Percentiles rank a stretch among this genome's conserved stretches.
phyloP scores from a whole-genome alignment of 129 eudicot species.

The Lactuca saligna region DNA sequence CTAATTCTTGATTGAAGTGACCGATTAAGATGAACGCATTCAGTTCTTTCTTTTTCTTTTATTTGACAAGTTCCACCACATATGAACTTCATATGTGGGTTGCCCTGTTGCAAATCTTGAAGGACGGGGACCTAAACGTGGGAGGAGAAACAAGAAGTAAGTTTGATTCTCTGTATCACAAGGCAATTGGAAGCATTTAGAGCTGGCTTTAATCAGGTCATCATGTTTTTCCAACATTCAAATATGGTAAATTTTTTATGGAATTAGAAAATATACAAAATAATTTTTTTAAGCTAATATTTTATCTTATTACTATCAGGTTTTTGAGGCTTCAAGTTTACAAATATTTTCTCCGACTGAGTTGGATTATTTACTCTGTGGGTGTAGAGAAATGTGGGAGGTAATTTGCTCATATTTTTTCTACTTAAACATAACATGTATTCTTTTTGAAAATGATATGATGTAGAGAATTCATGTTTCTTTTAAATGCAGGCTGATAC shows the following conservation, averaged over 20 bases:
- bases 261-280: too few species aligned
- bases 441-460: too few species aligned
- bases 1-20: too few species aligned
- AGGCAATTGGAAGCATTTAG: constrained; percentile 41
- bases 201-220: constrained; percentile 56
- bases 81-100: too few species aligned
- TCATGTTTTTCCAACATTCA: neutral
- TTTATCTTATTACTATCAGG: constrained; percentile 43
- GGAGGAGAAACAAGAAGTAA: too few species aligned
- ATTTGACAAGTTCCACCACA: too few species aligned
- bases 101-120: too few species aligned
- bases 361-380: constrained; percentile 82
- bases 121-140: too few species aligned
- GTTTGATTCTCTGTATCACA: constrained; percentile 25
- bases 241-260: too few species aligned
- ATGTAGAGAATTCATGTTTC: constrained; percentile 36
- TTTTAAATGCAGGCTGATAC: constrained; percentile 36
- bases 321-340: constrained; percentile 61
- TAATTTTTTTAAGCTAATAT: neutral
- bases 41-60: too few species aligned
- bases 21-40: too few species aligned
- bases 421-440: neutral
- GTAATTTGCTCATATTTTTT: constrained; percentile 28
- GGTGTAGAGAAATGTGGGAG: constrained; percentile 89
- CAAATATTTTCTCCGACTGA: constrained; percentile 86